phyloP scores from a whole-genome alignment of 192 early-diverging fungal genomes.

The Kappamyces sp. region DNA sequence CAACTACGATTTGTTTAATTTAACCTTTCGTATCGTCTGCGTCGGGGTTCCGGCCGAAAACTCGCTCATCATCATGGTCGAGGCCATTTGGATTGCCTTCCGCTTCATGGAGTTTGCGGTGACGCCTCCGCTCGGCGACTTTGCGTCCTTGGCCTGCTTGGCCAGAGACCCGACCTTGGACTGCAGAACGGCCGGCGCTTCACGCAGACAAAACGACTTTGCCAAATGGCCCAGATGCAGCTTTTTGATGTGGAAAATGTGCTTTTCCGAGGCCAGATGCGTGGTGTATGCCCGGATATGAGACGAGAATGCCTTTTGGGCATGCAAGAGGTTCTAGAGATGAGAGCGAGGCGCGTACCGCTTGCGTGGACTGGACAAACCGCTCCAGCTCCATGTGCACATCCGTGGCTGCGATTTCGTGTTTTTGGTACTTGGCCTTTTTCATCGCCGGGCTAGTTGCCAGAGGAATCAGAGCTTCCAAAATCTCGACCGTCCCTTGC shows the following conservation, averaged over 20 bases:
- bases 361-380: slow-evolving; percentile 54
- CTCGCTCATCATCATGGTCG: slow-evolving; percentile 9
- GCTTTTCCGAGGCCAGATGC: slow-evolving; percentile 72
- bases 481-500: slow-evolving; percentile 25
- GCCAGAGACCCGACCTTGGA: slow-evolving; percentile 5
- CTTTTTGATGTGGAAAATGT: slow-evolving; percentile 91
- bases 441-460: slow-evolving; percentile 15
- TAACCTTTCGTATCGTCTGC: slow-evolving; percentile 9
- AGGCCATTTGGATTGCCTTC: slow-evolving; percentile 3
- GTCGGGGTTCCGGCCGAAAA: slow-evolving; percentile 10
- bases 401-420: slow-evolving; percentile 46
- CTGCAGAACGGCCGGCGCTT: slow-evolving; percentile 68
- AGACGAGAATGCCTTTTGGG: slow-evolving; percentile 79
- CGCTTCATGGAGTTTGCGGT: slow-evolving; percentile 11
- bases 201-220: slow-evolving; percentile 92
- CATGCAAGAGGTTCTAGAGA: slow-evolving; percentile 51
- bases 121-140: slow-evolving; percentile 1
- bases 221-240: slow-evolving; percentile 96
- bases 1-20: slow-evolving; percentile 1
- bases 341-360: slow-evolving; percentile 41
- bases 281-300: slow-evolving; percentile 92
- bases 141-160: background rate
- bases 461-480: slow-evolving; percentile 49
- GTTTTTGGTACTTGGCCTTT: slow-evolving; percentile 20
- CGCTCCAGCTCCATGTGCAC: slow-evolving; percentile 65